Base-by-base conservation (phyloP, 176 grass and related monocot species). In the Chrysopogon serrulatus region DNA sequence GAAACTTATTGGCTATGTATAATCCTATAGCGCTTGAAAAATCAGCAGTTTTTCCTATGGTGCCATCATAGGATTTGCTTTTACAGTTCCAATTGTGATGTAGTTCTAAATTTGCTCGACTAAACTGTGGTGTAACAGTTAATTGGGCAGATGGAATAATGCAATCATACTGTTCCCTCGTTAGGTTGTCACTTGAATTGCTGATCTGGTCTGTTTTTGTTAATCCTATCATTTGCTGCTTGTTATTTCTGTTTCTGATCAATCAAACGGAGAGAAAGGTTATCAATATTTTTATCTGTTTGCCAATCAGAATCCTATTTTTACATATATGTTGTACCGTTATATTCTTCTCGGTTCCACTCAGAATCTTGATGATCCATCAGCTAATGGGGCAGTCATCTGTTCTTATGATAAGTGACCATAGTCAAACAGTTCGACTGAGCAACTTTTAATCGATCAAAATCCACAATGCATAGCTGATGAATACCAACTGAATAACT, bases 1-100 rank as follows among this genome's bases (percentile, higher is more conserved):
- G 5, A 78, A 78, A 85, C 49, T 61, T 47, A 24, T 47, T 78
- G 83, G 64, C 74, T 79, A 28, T 71, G 49, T 85, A 77, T 78
- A 59, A 37, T 60, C 13, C 5, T 78, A 60, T 60, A 85, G 65
- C 26, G 37, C 13, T 76, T 57, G 11, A 40, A 61, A 43, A 44
- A 10, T 54, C 49, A 71, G 49, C 65, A 85, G 36, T 71, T 78
- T 71, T 78, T 54, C 65, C 63, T 78, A 57, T 68, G 83, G 32
- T 8, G 26, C 12, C 21, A 23, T 84, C 82, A 76, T 84, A 40
- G 83, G 36, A 78, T 85, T 67, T 44, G 63, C 48, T 56, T 56
- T 57, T 41, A 13, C 35, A 24, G 13, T 68, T 77, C 16, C 24
- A 68, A 53, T 2, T 43, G 10, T 36, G 35, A 5, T 37, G 8